A percentile compares a stretch with the other conserved stretches of the same genome.
Conservation (phyloP, 169 alveolate genomes). For the Theileria orientalis region DNA sequence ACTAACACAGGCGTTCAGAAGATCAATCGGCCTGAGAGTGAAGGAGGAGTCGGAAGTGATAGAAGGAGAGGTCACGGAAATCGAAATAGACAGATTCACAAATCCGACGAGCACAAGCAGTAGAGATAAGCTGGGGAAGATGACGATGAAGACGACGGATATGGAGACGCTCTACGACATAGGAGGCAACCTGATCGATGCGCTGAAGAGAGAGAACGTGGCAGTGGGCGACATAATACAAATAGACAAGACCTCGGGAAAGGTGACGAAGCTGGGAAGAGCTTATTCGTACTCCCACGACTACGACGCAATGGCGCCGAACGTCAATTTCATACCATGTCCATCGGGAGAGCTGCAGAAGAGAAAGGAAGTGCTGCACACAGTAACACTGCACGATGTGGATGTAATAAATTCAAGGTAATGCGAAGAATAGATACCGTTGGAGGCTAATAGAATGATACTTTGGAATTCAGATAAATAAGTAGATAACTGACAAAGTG, state of each 20-base stretch:
- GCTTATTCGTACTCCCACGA: slow-evolving; percentile 95
- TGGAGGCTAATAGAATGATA: slow-evolving; percentile 98
- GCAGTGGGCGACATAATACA: slow-evolving; percentile 94
- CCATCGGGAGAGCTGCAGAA: slow-evolving; percentile 99
- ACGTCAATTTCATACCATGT: slow-evolving; percentile 87
- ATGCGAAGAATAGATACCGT: slow-evolving; percentile 93
- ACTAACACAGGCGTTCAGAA: slow-evolving; percentile 93
- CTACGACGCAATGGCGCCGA: slow-evolving; percentile 97
- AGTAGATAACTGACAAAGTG: slow-evolving; percentile 87
- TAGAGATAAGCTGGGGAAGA: slow-evolving; percentile 82
- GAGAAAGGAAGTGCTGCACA: slow-evolving; percentile 97
- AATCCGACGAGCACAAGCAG: slow-evolving; percentile 46
- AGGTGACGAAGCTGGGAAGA: slow-evolving; percentile 94
- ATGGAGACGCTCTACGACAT: slow-evolving; percentile 97
- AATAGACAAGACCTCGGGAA: slow-evolving; percentile 96
- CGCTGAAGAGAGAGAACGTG: slow-evolving; percentile 77
- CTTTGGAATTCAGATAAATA: slow-evolving; percentile 93
- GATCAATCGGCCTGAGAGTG: slow-evolving; percentile 97
- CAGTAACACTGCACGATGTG: slow-evolving; percentile 98
- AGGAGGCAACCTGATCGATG: slow-evolving; percentile 93
- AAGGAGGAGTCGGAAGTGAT: slow-evolving; percentile 98
- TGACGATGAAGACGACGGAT: slow-evolving; percentile 97
- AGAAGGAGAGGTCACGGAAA: slow-evolving; percentile 99
- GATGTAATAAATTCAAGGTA: slow-evolving; percentile 96
- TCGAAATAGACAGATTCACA: slow-evolving; percentile 89